Evolutionary conservation across 768 basidiomycete species (phyloP).

Genomic region (Hypholoma sublateritium): DNA sequence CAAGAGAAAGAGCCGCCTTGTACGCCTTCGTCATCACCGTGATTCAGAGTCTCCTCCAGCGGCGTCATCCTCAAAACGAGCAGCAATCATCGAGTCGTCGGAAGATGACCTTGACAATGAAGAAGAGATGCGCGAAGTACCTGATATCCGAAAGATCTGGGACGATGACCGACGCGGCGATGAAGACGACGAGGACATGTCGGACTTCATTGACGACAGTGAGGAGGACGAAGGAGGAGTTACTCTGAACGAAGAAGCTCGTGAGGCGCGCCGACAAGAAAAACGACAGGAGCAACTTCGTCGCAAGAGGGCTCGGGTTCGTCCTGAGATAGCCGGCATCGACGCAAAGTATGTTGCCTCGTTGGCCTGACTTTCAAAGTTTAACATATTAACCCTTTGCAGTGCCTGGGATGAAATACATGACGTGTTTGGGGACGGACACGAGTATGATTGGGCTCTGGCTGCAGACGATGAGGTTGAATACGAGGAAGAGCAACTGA

Average conservation of each 20-base stretch:
- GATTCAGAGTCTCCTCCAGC: conserved; percentile 69
- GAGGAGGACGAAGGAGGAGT: conserved; percentile 76
- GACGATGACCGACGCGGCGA: conserved; percentile 71
- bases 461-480: conserved; percentile 72
- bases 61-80: conserved; percentile 59
- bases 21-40: conserved; percentile 67
- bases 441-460: conserved; percentile 95
- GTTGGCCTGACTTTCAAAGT: not conserved
- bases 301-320: conserved; percentile 61
- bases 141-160: conserved; percentile 76
- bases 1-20: conserved; percentile 64
- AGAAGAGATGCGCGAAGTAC: conserved; percentile 53
- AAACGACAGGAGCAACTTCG: conserved; percentile 67
- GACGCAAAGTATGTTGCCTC: conserved; percentile 69
- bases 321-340: conserved; percentile 75
- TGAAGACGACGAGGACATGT: conserved; percentile 77
- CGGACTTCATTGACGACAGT: conserved; percentile 79
- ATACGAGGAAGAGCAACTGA: conserved; percentile 45
- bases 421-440: conserved; percentile 95
- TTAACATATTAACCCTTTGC: conserved; percentile 14
- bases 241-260: conserved; percentile 71
- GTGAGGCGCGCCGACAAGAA: conserved; percentile 72
- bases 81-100: conserved; percentile 64
- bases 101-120: conserved; percentile 73
- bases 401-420: conserved; percentile 96